A percentile compares a stretch with the other conserved stretches of the same genome.
Evolutionary conservation across 495 filamentous ascomycete species (phyloP).

Genomic region (Penicillium soppii): DNA sequence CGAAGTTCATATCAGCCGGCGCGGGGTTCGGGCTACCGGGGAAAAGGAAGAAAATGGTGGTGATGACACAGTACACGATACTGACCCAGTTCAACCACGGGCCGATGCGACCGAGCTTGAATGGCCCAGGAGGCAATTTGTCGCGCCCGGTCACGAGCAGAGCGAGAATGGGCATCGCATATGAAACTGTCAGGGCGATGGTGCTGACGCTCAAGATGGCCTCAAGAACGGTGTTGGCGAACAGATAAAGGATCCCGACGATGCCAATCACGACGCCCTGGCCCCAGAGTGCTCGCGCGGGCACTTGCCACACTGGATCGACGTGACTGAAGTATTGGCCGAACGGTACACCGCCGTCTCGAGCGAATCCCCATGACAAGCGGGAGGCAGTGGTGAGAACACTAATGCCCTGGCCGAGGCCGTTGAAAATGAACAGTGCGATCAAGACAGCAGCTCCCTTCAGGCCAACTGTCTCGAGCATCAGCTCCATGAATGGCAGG

Average conservation of each 20-base stretch:
- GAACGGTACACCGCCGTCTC: slow-evolving; percentile 55
- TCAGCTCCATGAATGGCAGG: slow-evolving; percentile 47
- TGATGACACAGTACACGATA: slow-evolving; percentile 45
- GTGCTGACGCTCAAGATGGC: slow-evolving; percentile 52
- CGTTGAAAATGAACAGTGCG: slow-evolving; percentile 50
- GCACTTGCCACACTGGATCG: slow-evolving; percentile 43
- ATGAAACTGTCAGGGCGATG: slow-evolving; percentile 48
- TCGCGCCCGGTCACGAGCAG: slow-evolving; percentile 43
- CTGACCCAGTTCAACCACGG: slow-evolving; percentile 42
- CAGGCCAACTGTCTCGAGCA: slow-evolving; percentile 40
- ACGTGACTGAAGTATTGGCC: slow-evolving; percentile 42
- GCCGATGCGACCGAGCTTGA: slow-evolving; percentile 41
- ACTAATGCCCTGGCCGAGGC: slow-evolving; percentile 44
- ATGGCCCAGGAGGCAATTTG: slow-evolving; percentile 38
- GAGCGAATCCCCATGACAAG: slow-evolving; percentile 55
- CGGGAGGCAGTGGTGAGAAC: slow-evolving; percentile 52
- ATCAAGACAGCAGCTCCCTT: slow-evolving; percentile 38
- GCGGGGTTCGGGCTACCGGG: slow-evolving; percentile 39
- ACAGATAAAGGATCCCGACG: slow-evolving; percentile 46
- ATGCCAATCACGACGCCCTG: slow-evolving; percentile 43
- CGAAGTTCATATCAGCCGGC: slow-evolving; percentile 48
- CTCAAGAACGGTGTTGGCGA: slow-evolving; percentile 47
- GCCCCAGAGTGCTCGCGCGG: slow-evolving; percentile 44
- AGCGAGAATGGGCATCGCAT: slow-evolving; percentile 45
- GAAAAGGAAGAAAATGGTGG: slow-evolving; percentile 51